Conservation (phyloP, 441 rosid genomes). For the Populus tomentosa region DNA sequence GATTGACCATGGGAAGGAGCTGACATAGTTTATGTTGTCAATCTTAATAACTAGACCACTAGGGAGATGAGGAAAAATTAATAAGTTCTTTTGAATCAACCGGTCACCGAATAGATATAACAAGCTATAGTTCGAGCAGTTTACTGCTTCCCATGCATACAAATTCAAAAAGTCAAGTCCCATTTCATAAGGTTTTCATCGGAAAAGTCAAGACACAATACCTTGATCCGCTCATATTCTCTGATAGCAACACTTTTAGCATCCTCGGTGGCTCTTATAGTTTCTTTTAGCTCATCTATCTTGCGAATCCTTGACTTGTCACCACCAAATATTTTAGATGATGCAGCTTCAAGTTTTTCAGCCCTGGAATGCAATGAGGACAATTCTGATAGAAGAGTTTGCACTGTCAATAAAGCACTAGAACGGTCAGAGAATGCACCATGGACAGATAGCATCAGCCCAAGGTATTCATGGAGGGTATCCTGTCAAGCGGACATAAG, state of each 20-base stretch:
- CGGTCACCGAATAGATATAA: too few relatives aligned
- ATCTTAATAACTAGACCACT: too few relatives aligned
- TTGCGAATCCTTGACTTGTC: slow-evolving; percentile 82
- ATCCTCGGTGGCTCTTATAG: slow-evolving; percentile 64
- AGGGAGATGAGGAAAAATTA: too few relatives aligned
- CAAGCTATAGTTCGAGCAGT: too few relatives aligned
- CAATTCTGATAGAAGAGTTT: slow-evolving; percentile 78
- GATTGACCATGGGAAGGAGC: too few relatives aligned
- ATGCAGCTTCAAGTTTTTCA: slow-evolving; percentile 89
- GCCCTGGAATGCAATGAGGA: slow-evolving; percentile 60
- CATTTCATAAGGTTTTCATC: background rate
- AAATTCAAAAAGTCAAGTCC: too few relatives aligned
- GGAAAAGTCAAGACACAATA: slow-evolving; percentile 7
- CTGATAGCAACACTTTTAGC: slow-evolving; percentile 75
- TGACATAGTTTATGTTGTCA: too few relatives aligned
- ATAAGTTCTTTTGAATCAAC: too few relatives aligned
- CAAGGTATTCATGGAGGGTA: slow-evolving; percentile 83
- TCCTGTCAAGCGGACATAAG: slow-evolving; percentile 40
- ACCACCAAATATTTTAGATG: slow-evolving; percentile 89
- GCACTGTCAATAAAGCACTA: slow-evolving; percentile 79
- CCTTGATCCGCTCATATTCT: slow-evolving; percentile 88
- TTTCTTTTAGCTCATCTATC: slow-evolving; percentile 79
- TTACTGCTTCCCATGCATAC: too few relatives aligned
- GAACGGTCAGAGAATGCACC: slow-evolving; percentile 86
- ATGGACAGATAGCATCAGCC: slow-evolving; percentile 74